These are phyloP conservation scores for Plasmodium knowlesi DNA, from an alignment of 169 alveolate species.

Conservation along the genomic window DNA sequence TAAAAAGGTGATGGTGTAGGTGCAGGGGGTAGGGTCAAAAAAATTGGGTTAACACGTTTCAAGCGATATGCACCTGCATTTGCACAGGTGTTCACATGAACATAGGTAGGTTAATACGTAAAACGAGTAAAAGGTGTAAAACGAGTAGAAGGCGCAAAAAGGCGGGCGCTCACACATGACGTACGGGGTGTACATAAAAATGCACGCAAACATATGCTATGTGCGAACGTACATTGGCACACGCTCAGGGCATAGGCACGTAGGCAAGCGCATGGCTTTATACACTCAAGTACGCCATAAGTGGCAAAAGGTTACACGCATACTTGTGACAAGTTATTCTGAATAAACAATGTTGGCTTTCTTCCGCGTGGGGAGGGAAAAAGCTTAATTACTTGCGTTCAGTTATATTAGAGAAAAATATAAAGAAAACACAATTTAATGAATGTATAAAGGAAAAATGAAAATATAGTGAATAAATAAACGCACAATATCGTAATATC, in stretches of 20 bases:
- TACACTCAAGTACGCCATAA: not conserved
- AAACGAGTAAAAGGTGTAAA: not conserved
- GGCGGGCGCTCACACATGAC: not conserved
- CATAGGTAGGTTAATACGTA: not conserved
- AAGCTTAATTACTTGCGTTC: constrained; percentile 28
- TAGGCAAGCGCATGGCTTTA: not conserved
- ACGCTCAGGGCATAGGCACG: not conserved
- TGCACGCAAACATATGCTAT: not conserved
- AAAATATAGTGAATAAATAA: not conserved
- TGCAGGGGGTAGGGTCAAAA: not conserved
- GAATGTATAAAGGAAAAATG: not conserved
- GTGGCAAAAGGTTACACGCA: not conserved
- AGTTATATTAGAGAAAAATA: constrained; percentile 25
- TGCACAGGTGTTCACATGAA: constrained; percentile 1
- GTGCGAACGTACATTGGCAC: not conserved
- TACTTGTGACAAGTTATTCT: constrained; percentile 7
- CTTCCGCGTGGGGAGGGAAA: not conserved
- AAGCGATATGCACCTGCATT: not conserved
- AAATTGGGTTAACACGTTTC: not conserved
- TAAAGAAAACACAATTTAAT: constrained; percentile 9
- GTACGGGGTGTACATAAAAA: not conserved
- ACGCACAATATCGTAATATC: not conserved
- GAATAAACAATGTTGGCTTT: constrained; percentile 39
- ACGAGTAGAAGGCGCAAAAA: not conserved
- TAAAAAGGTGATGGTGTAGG: not conserved